Percentiles rank a stretch among this genome's conserved stretches.
These are phyloP conservation scores for Globisporangium sylvaticum DNA, from an alignment of 352 stramenopile genomes.

Conservation along the genomic window DNA sequence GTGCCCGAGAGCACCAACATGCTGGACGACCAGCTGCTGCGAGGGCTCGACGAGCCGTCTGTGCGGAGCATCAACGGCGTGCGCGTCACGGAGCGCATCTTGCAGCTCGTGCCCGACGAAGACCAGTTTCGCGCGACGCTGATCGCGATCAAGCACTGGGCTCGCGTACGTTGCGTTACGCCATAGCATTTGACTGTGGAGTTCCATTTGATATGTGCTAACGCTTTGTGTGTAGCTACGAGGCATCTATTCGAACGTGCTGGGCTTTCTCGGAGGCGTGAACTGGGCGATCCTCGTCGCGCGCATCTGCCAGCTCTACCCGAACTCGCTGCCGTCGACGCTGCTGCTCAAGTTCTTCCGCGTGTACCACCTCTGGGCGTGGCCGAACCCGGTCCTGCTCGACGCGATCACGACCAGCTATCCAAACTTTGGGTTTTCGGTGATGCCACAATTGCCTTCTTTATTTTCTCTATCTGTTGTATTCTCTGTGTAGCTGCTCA, in stretches of 20 bases:
- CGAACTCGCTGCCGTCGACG: slow-evolving; percentile 74
- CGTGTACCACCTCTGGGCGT: slow-evolving; percentile 94
- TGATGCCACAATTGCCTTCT: slow-evolving; percentile 25
- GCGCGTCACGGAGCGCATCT: slow-evolving; percentile 93
- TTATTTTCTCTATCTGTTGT: background rate
- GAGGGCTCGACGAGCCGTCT: slow-evolving; percentile 90
- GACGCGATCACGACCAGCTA: slow-evolving; percentile 41
- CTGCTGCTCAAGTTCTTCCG: slow-evolving; percentile 95
- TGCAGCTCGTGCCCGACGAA: slow-evolving; percentile 86
- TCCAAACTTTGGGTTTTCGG: slow-evolving; percentile 52
- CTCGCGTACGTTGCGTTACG: slow-evolving; percentile 39
- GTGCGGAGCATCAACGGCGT: slow-evolving; percentile 94
- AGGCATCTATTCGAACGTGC: slow-evolving; percentile 98
- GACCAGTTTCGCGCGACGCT: slow-evolving; percentile 89
- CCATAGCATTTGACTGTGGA: too few species aligned
- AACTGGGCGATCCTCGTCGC: slow-evolving; percentile 98
- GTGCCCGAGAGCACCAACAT: slow-evolving; percentile 72
- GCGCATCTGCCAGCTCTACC: slow-evolving; percentile 92
- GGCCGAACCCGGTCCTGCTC: slow-evolving; percentile 93
- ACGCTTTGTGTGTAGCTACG: too few species aligned
- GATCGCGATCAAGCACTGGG: slow-evolving; percentile 90
- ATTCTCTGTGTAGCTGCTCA: background rate
- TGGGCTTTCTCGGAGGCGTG: slow-evolving; percentile 97
- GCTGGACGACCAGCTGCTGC: slow-evolving; percentile 73
- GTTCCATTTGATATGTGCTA: too few species aligned